Base-by-base conservation (phyloP, 1,284 basidiomycete genomes). In the Porphyrellus sp. region DNA sequence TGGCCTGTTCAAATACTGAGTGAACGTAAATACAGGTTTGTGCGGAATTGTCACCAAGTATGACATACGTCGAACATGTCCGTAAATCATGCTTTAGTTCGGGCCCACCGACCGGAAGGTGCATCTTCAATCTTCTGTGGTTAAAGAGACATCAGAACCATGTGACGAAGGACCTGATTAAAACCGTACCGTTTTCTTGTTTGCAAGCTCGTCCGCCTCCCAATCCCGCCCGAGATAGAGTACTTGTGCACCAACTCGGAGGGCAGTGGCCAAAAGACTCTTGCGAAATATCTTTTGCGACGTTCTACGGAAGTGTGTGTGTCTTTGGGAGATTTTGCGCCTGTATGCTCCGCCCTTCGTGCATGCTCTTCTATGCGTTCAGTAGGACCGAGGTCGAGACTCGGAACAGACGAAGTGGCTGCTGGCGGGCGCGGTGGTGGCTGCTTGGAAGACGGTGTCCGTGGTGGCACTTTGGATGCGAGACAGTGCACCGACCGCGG, bases 1-100 rank as follows among this genome's bases (percentile, higher is more conserved):
- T 1, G 97, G 96, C 73, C 97, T 90, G 65, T 87, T 93, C 71
- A 97, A 93, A 69, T 83, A 86, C 90, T 95, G 64, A 34, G 23
- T 0, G 37, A 30, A 46, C 16, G n/a, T 44, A 18, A 56, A 41
- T 18, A 35, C 24, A 35, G 16, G 12, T 0, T 8, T 11, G 23
- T 92, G 13, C 92, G 15, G 27, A 38, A 25, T 20, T n/a, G 33
- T 11, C 11, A 16, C 20, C 6, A 0, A 16, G 33, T 31, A 18
- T 5, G 16, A 73, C 82, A 38, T 63, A 88, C 86, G 61, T 83
- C 81, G 53, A 89, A 86, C 58, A 86, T 64, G 39, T 83, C 79
- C 35, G 67, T 20, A 18, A 42, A 42, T 12, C 40, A 27, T 20
- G 40, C 9, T 6, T 28, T 42, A 12, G 40, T 42, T 1, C 40